Evolutionary conservation across 2,329 filamentous ascomycete species (phyloP).

Genomic region (Pseudocercospora fijiensis): DNA sequence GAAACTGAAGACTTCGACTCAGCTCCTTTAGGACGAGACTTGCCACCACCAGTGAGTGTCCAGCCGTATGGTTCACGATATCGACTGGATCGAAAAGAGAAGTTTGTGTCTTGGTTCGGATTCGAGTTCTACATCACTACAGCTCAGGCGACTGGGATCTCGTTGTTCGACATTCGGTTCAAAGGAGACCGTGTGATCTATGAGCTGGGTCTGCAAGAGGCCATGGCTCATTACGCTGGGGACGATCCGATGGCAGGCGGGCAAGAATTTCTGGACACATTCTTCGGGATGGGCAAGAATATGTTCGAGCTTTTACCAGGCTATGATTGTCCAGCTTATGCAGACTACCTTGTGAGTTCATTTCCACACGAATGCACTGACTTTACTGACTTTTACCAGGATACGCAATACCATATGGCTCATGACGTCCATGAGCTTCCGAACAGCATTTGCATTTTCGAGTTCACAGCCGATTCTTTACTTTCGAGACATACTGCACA

Average conservation of each 20-base stretch:
- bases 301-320: constrained; percentile 51
- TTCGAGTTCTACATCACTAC: constrained; percentile 55
- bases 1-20: constrained; percentile 47
- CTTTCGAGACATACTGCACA: constrained; percentile 51
- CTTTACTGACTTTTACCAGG: constrained; percentile 19
- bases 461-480: constrained; percentile 52
- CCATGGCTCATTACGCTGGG: constrained; percentile 54
- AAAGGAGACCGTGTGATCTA: constrained; percentile 54
- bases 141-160: constrained; percentile 47
- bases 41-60: constrained; percentile 47
- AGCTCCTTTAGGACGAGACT: constrained; percentile 49
- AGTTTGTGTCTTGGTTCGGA: constrained; percentile 55
- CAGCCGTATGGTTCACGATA: constrained; percentile 44
- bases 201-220: constrained; percentile 55
- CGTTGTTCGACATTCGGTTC: constrained; percentile 53
- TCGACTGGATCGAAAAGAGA: constrained; percentile 46
- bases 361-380: no score
- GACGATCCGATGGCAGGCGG: constrained; percentile 49
- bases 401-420: constrained; percentile 46
- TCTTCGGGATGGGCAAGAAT: constrained; percentile 47
- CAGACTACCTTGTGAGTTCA: constrained; percentile 46
- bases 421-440: constrained; percentile 45
- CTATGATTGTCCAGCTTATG: constrained; percentile 56
- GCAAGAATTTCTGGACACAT: constrained; percentile 34
- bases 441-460: constrained; percentile 58